Conservation (phyloP, 306 rosid species). For the Trifolium dubium region DNA sequence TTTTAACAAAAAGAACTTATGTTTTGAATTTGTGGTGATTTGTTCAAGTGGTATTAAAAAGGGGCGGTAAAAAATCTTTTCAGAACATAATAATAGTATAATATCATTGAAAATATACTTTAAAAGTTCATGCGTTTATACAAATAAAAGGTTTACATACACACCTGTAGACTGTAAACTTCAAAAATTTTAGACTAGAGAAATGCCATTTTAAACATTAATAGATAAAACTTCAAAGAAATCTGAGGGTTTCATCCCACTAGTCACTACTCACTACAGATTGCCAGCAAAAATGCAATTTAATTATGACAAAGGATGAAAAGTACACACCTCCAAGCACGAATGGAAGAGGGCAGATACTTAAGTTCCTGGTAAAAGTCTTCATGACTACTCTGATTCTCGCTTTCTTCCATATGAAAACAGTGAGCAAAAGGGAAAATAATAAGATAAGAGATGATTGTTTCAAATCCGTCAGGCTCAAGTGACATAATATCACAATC, state of each 20-base stretch:
- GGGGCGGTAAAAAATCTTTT: neutral
- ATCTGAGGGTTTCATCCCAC: constrained; percentile 2
- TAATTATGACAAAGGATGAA: constrained; percentile 34
- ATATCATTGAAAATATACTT: constrained; percentile 4
- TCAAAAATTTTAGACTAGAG: neutral
- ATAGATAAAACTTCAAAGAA: constrained; percentile 18
- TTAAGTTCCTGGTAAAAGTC: constrained; percentile 20
- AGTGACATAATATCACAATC: constrained; percentile 3
- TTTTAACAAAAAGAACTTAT: neutral
- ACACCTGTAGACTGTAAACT: neutral
- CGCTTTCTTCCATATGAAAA: constrained; percentile 39
- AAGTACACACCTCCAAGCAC: constrained; percentile 71
- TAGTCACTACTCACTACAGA: neutral
- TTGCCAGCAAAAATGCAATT: constrained; percentile 1
- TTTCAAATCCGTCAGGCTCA: constrained; percentile 25
- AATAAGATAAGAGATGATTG: constrained; percentile 34
- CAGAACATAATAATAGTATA: neutral
- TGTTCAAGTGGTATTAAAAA: neutral
- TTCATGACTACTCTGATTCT: constrained; percentile 32
- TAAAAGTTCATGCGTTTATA: constrained; percentile 1
- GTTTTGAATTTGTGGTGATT: constrained; percentile 7
- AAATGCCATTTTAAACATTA: neutral
- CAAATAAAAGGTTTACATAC: constrained; percentile 13
- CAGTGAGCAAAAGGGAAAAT: constrained; percentile 1
- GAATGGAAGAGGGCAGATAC: constrained; percentile 52